Percentiles rank a stretch among this genome's conserved stretches.
Evolutionary conservation across 2,329 filamentous ascomycete genomes (phyloP).

Genomic region (Nigrospora oryzae): DNA sequence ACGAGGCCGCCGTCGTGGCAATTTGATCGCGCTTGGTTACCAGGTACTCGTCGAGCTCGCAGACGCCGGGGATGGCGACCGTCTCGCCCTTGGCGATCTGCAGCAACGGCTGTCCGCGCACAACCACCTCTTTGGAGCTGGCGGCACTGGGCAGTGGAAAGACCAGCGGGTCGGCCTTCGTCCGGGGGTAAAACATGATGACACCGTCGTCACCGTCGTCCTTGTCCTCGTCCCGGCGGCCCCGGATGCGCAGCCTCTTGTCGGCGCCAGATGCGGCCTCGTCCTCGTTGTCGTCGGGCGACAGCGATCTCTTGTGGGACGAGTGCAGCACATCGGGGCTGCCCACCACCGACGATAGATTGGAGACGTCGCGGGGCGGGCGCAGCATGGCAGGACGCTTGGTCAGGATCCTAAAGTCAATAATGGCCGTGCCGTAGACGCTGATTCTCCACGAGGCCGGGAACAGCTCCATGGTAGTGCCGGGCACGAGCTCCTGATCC

Average conservation of each 20-base stretch:
- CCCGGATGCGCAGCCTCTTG: slow-evolving; percentile 31
- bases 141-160: slow-evolving; percentile 40
- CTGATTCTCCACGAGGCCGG: slow-evolving; percentile 51
- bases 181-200: slow-evolving; percentile 42
- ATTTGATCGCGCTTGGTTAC: slow-evolving; percentile 50
- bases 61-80: slow-evolving; percentile 37
- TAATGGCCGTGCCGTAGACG: slow-evolving; percentile 36
- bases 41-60: slow-evolving; percentile 43
- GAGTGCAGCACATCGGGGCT: slow-evolving; percentile 30
- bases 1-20: slow-evolving; percentile 43
- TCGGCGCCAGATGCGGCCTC: slow-evolving; percentile 19
- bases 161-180: slow-evolving; percentile 39
- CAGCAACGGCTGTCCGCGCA: slow-evolving; percentile 39
- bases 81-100: slow-evolving; percentile 42
- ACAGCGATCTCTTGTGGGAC: slow-evolving; percentile 42
- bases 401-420: slow-evolving; percentile 51
- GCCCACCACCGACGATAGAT: slow-evolving; percentile 14
- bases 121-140: slow-evolving; percentile 37
- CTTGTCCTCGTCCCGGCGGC: slow-evolving; percentile 15
- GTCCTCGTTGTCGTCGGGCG: slow-evolving; percentile 30
- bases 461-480: slow-evolving; percentile 34
- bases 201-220: slow-evolving; percentile 35
- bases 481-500: slow-evolving; percentile 33
- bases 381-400: slow-evolving; percentile 38
- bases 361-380: slow-evolving; percentile 15